Conservation (phyloP, 2,329 filamentous ascomycete species). For the Colletotrichum sp. region DNA sequence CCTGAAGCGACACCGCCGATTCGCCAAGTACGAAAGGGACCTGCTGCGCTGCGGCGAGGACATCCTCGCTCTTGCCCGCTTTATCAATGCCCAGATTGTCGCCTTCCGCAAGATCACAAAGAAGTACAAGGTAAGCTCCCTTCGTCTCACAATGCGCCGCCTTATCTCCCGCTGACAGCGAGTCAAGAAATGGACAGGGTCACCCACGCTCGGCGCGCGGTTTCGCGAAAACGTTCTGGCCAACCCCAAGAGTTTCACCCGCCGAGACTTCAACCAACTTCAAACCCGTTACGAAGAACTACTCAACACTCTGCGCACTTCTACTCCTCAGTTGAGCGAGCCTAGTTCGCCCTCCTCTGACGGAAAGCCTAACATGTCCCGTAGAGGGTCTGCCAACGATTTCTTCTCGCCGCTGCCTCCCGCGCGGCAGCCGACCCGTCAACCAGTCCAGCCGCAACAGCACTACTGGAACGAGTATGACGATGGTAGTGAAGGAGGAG, state of each 20-base stretch:
- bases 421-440: conserved; percentile 24
- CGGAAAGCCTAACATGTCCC: conserved; percentile 24
- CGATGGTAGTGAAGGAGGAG: conserved; percentile 72
- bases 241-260: conserved; percentile 73
- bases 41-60: conserved; percentile 69
- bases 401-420: conserved; percentile 14
- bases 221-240: conserved; percentile 71
- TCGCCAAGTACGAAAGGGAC: conserved; percentile 58
- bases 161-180: conserved; percentile 8
- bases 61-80: conserved; percentile 71
- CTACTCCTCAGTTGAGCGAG: conserved; percentile 43
- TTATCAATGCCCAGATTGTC: conserved; percentile 73
- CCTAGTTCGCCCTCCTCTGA: conserved; percentile 42
- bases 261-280: conserved; percentile 63
- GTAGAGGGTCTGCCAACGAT: conserved; percentile 15
- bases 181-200: conserved; percentile 79
- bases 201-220: conserved; percentile 64
- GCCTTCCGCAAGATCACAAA: conserved; percentile 85
- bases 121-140: conserved; percentile 71
- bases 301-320: conserved; percentile 48
- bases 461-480: conserved; percentile 91
- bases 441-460: conserved; percentile 29
- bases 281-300: conserved; percentile 56
- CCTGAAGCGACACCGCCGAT: conserved; percentile 53
- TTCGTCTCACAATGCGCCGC: not conserved